Evolutionary conservation across 78 protist genomes (phyloP).

Genomic region (Creolimax fragrantissima): DNA sequence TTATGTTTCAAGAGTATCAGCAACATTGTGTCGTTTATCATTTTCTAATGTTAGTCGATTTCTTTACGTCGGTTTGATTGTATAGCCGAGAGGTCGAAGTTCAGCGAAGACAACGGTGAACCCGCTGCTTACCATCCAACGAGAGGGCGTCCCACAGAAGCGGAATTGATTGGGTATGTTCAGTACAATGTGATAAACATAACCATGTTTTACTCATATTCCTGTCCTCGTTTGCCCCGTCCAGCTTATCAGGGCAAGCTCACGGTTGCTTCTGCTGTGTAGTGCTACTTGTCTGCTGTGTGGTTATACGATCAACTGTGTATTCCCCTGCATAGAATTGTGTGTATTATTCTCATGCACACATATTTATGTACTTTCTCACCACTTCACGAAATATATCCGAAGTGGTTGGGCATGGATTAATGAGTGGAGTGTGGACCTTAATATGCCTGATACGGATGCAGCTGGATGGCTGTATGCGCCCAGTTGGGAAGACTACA

Average conservation of each 20-base stretch:
- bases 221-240: no score
- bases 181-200: no score
- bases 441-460: background rate
- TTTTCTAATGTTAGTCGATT: no score
- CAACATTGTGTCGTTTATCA: no score
- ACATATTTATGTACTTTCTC: background rate
- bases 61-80: no score
- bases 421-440: background rate
- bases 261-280: no score
- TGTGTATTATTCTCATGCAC: background rate
- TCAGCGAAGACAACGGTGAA: background rate
- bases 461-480: constrained; percentile 5
- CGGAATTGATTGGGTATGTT: background rate
- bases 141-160: background rate
- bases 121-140: background rate
- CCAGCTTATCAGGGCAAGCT: no score
- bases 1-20: no score
- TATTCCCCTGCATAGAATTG: no score
- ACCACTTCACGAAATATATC: background rate
- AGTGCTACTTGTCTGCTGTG: no score
- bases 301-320: no score
- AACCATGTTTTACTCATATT: no score
- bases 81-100: background rate
- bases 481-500: background rate
- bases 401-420: constrained; percentile 7